Evolutionary conservation across 345 rosid species (phyloP).

Genomic region (Eucalyptus lansdowneana): DNA sequence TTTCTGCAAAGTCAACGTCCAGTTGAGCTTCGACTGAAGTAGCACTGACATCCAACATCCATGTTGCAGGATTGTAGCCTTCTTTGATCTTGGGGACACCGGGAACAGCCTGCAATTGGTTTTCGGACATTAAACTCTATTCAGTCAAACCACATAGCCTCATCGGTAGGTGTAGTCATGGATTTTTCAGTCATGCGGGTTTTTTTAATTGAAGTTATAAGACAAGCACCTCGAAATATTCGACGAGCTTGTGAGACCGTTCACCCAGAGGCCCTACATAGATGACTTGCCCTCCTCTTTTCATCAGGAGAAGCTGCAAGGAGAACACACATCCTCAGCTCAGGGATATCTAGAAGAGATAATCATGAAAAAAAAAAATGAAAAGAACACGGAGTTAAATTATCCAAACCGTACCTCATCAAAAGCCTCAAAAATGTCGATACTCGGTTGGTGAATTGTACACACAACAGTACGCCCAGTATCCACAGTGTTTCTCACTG

Average conservation of each 20-base stretch:
- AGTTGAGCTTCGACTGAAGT: slow-evolving; percentile 13
- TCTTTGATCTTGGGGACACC: slow-evolving; percentile 23
- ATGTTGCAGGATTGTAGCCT: slow-evolving; percentile 39
- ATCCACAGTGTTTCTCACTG: slow-evolving; percentile 5
- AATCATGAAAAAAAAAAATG: no score
- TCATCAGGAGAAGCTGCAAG: slow-evolving; percentile 19
- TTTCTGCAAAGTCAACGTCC: slow-evolving; percentile 24
- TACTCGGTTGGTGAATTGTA: slow-evolving; percentile 12
- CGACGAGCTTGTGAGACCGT: slow-evolving; percentile 6
- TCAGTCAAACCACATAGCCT: background rate
- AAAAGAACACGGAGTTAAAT: background rate
- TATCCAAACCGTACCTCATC: background rate
- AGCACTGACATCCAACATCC: slow-evolving; percentile 40
- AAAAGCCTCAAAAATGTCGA: slow-evolving; percentile 11
- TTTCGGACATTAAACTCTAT: background rate
- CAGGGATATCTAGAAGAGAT: background rate
- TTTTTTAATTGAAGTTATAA: background rate
- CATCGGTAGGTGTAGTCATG: background rate
- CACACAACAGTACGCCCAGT: slow-evolving; percentile 11
- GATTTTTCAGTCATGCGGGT: background rate
- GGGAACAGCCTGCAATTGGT: slow-evolving; percentile 14
- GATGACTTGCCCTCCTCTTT: slow-evolving; percentile 25
- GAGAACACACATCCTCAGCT: background rate
- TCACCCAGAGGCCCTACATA: slow-evolving; percentile 23
- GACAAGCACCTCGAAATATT: slow-evolving; percentile 13